phyloP scores from a whole-genome alignment of 2,329 filamentous ascomycete genomes.

The Aspergillus versicolor region DNA sequence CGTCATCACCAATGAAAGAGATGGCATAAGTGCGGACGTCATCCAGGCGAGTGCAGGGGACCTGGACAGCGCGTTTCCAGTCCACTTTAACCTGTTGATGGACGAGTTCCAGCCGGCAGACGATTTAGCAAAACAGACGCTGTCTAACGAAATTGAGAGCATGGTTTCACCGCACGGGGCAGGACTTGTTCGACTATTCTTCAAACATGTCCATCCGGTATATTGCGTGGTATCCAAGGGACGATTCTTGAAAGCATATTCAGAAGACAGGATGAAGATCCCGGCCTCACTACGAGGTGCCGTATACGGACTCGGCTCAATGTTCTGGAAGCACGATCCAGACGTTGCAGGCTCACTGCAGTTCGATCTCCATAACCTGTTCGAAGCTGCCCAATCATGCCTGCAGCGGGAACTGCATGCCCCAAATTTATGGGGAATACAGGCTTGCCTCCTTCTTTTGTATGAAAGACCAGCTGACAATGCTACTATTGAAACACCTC shows the following conservation, averaged over 20 bases:
- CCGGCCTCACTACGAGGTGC: constrained; percentile 48
- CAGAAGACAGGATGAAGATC: constrained; percentile 38
- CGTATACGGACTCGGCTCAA: constrained; percentile 46
- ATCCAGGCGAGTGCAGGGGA: constrained; percentile 37
- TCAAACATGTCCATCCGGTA: constrained; percentile 47
- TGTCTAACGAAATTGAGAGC: constrained; percentile 46
- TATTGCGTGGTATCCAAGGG: constrained; percentile 48
- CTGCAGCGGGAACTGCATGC: constrained; percentile 49
- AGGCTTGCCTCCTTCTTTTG: constrained; percentile 48
- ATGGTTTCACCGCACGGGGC: constrained; percentile 44
- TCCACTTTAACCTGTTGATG: constrained; percentile 49
- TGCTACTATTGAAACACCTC: constrained; percentile 49
- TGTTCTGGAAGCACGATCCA: constrained; percentile 43
- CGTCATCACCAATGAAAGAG: constrained; percentile 44
- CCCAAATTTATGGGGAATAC: constrained; percentile 48
- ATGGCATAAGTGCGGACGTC: constrained; percentile 46
- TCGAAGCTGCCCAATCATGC: constrained; percentile 45
- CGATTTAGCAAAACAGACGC: constrained; percentile 36
- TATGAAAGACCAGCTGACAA: constrained; percentile 48
- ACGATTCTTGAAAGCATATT: constrained; percentile 44
- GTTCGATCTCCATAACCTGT: constrained; percentile 44
- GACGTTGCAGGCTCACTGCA: constrained; percentile 27
- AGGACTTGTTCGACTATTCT: constrained; percentile 47
- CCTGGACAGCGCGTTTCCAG: constrained; percentile 39
- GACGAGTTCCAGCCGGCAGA: constrained; percentile 49